Base-by-base conservation (phyloP, 2,329 filamentous ascomycete genomes). In the Arthrobotrys entomopaga region DNA sequence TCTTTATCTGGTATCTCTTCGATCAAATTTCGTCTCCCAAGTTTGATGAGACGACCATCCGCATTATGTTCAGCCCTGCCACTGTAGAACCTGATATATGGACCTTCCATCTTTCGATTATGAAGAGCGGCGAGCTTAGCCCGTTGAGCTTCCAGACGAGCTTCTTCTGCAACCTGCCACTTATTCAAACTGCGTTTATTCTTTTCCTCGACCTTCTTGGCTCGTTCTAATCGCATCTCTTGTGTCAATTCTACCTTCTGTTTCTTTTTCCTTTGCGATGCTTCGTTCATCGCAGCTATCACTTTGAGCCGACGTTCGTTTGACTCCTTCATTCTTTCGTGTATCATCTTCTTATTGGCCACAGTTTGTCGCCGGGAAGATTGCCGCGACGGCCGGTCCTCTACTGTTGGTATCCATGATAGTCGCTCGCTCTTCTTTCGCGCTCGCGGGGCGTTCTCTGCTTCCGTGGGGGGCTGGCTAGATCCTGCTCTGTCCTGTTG, bases 111-210 rank as follows among this genome's bases (percentile, higher is more conserved):
- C 58, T 91, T 92, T 56, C 93, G 88, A 80, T 93, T 92, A 79
- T 96, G 91, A 78, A 98, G 84, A 13, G 94, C 95, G 43, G 94
- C 93, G 54, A 98, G 84, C 82, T 91, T 94, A 46, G 89, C 90
- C 76, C 88, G 87, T 75, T 94, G 87, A 79, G 96, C 91, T 78
- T 94, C 92, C 77, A 93, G 91, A 70, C 94, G 88, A 80, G 90
- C 89, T 82, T 92, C 93, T 82, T 99, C 95, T 5, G 92, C 91
- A 81, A 92, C 90, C 81, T 98, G 93, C 93, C 94, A 98, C 65
- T 92, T 87, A 80, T 94, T 97, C 79, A 97, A 83, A 81, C 90
- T 98, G 85, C 92, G 96, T 78, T 90, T 87, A 81, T 99, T 97
- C 78, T 89, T 86, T 81, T 90, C 90, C 82, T 98, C 95, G 5